These are phyloP conservation scores for Backusella tuberculispora DNA, from an alignment of 192 early-diverging fungal genomes.

Conservation along the genomic window DNA sequence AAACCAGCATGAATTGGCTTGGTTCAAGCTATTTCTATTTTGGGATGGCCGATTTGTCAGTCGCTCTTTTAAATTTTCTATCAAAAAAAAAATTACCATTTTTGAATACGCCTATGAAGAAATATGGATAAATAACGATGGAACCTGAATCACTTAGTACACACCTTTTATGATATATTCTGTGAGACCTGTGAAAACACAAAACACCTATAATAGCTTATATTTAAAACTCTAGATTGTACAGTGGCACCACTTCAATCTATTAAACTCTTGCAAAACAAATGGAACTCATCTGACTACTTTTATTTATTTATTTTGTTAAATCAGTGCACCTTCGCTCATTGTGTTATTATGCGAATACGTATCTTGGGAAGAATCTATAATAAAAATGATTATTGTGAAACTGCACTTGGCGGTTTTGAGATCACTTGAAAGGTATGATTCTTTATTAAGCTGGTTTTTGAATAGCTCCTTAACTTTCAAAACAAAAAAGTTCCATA, in stretches of 20 bases:
- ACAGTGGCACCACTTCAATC: neutral
- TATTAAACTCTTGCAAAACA: slow-evolving; percentile 7
- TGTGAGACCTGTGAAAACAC: neutral
- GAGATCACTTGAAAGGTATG: neutral
- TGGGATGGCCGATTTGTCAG: neutral
- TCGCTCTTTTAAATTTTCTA: neutral
- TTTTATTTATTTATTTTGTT: neutral
- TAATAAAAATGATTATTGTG: neutral
- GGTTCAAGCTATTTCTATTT: neutral
- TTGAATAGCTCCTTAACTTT: neutral
- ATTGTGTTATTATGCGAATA: neutral
- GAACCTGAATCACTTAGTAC: neutral
- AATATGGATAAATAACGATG: neutral
- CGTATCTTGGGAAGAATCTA: neutral
- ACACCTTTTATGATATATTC: neutral
- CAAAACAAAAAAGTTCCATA: neutral
- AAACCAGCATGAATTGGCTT: neutral
- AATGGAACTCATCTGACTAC: neutral
- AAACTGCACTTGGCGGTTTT: neutral
- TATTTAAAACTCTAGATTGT: neutral
- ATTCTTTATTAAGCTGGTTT: neutral
- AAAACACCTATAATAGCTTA: neutral
- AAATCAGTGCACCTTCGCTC: neutral
- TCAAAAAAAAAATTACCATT: neutral
- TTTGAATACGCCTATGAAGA: neutral